Evolutionary conservation across 2,329 filamentous ascomycete genomes (phyloP), one percentile per base, ranked within the genome.

Genomic region (Malbranchea zuffiana): DNA sequence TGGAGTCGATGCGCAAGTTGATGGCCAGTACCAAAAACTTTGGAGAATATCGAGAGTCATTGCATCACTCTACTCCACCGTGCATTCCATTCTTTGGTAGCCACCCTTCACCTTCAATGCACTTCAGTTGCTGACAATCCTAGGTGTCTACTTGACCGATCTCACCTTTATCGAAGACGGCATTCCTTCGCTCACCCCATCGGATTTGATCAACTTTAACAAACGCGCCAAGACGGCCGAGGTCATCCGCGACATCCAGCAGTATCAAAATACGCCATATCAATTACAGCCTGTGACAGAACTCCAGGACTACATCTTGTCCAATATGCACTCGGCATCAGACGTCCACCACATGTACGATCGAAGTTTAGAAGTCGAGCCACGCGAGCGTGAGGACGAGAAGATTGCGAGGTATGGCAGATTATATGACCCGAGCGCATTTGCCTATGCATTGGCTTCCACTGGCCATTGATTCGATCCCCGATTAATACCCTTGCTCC

Each of bases 261-360:
- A 96, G 57, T 98, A 95, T 57, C 90, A 98, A 60, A 95, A 94
- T 52, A 85, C 93, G 43, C 86, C 86, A n/a, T 98, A 96, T 57
- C 80, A 82, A 5, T 68, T 98, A 35, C 83, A 92, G 55, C 74
- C 86, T 0, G 88, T 98, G 11, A 74, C 79, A 2, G 90, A 96
- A 62, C 69, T 98, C 47, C 88, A 96, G 58, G 87, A 96, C 50
- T 98, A 96, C 62, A 94, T 98, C 47, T 65, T 95, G 49, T 87
- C 79, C 59, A 95, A 96, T 59, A 93, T 96, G 82, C 82, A 92
- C 64, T 81, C 80, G 19, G 88, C 90, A 3, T 83, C 86, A 35
- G 88, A 96, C 59, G 90, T 98, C 45, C 87, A 96, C 60, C 88
- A 96, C 68, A 96, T 96, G 90, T 98, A 96, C 67, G 87, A 96